Evolutionary conservation across 2,329 filamentous ascomycete genomes (phyloP), one percentile per base, ranked within the genome.

Genomic region (Paramyrothecium sp.): DNA sequence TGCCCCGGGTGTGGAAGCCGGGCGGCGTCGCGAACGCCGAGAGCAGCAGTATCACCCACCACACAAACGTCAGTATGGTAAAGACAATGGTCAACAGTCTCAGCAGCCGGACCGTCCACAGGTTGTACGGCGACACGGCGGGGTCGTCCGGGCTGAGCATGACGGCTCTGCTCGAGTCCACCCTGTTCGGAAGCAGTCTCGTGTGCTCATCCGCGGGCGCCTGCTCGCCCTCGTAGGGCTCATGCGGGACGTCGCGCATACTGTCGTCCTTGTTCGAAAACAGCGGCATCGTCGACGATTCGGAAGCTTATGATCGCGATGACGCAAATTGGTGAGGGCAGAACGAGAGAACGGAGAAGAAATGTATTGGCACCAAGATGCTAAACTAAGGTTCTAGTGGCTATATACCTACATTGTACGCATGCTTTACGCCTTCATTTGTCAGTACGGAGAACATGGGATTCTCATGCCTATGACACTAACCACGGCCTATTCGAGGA

Each of bases 11-110:
- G 70, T 95, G 87, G 71, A 98, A 87, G 51, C 89, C 88, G 1
- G 94, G 94, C 16, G 92, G 92, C 54, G 91, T 97, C 64, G 96
- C 88, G 75, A 99, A 99, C 63, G 89, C 87, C 56, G 91, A 92
- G 17, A 97, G 86, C n/a, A 99, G 81, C 34, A 97, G 80, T 55
- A 97, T 73, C 11, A 91, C 82, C 94, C 95, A 98, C 94, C 94
- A 98, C n/a, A 92, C 67, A 67, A 96, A 92, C 56, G 87, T 90
- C 65, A 93, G 70, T 54, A 86, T 72, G 20, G 94, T 80, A 68
- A 97, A 90, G 41, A 91, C 66, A 56, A 96, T 80, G 5, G 92
- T 94, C 59, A 95, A 73, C 69, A 88, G 91, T 69, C 92, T 86
- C 55, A 95, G 80, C 51, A 90, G 84, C 19, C 95, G 89, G 53